These are phyloP conservation scores for Arthrobotrys sinensis DNA, from an alignment of 2,329 filamentous ascomycete species.

Conservation along the genomic window DNA sequence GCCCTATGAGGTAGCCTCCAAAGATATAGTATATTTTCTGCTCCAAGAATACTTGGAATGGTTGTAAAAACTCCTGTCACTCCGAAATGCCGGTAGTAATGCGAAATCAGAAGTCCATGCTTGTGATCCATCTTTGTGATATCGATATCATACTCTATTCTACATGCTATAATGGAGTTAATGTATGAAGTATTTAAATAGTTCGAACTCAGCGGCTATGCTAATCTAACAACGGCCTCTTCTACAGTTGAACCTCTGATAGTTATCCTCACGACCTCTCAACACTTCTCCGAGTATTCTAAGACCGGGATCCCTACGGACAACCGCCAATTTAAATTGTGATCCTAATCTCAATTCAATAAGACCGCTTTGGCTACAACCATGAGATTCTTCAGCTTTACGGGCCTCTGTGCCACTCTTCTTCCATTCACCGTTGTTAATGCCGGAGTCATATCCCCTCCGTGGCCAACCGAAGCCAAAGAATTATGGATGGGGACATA, in stretches of 20 bases:
- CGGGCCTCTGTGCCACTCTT: background rate
- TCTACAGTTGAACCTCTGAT: too few relatives aligned
- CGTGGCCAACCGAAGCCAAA: background rate
- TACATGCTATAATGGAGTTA: too few relatives aligned
- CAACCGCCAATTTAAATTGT: background rate
- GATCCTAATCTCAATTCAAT: background rate
- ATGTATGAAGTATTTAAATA: too few relatives aligned
- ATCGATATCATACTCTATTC: too few relatives aligned
- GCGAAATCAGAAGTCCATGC: background rate
- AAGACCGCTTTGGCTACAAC: too few relatives aligned
- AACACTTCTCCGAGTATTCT: too few relatives aligned
- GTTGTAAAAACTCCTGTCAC: background rate
- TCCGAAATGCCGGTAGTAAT: constrained; percentile 23
- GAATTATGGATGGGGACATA: constrained; percentile 25
- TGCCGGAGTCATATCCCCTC: constrained; percentile 6
- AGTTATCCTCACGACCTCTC: too few relatives aligned
- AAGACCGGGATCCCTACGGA: background rate
- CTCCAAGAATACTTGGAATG: too few relatives aligned
- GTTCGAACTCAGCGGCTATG: too few relatives aligned
- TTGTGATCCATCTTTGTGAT: too few relatives aligned
- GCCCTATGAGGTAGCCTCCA: background rate
- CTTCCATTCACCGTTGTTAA: constrained; percentile 7
- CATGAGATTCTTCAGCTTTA: constrained; percentile 10
- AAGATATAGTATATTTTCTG: background rate
- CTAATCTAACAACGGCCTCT: too few relatives aligned